These are phyloP conservation scores for Pontederia paniculata DNA, from an alignment of 176 grass and related monocot species.

Conservation along the genomic window DNA sequence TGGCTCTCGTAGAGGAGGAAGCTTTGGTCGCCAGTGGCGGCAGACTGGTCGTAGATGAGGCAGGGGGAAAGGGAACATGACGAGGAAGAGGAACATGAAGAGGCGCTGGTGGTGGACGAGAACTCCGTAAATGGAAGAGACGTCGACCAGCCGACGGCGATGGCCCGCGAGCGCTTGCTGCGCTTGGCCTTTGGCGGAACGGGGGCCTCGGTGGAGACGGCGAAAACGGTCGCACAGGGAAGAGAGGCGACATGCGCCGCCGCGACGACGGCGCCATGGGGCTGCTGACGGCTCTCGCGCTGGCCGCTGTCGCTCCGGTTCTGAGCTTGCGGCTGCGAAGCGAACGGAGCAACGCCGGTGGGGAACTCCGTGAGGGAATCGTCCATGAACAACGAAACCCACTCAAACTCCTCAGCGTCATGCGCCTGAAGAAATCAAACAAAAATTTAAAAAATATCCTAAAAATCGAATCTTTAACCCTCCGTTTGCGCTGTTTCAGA, in stretches of 20 bases:
- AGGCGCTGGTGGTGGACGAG: constrained; percentile 31
- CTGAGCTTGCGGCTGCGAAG: constrained; percentile 21
- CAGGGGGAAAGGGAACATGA: constrained; percentile 49
- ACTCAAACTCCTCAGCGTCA: constrained; percentile 86
- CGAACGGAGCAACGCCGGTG: constrained; percentile 11
- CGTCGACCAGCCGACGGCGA: constrained; percentile 20
- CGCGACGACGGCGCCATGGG: constrained; percentile 13
- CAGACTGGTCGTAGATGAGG: constrained; percentile 12
- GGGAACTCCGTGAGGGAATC: constrained; percentile 73
- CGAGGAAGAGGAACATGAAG: constrained; percentile 38
- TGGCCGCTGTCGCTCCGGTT: not conserved
- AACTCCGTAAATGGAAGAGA: constrained; percentile 31
- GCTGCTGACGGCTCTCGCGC: constrained; percentile 10
- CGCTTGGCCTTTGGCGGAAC: constrained; percentile 77
- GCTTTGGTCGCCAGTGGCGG: not conserved
- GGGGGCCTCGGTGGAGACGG: constrained; percentile 61
- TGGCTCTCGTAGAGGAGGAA: constrained; percentile 4
- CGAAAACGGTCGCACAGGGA: constrained; percentile 41
- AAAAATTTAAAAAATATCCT: constrained; percentile 4
- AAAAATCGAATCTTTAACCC: constrained; percentile 1
- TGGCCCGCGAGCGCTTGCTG: constrained; percentile 52
- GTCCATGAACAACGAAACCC: constrained; percentile 92
- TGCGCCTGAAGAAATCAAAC: constrained; percentile 39
- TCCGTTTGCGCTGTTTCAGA: not conserved
- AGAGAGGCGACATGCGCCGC: not conserved